phyloP scores from a whole-genome alignment of 2,329 filamentous ascomycete genomes.

The Amesomyces nigricolor region DNA sequence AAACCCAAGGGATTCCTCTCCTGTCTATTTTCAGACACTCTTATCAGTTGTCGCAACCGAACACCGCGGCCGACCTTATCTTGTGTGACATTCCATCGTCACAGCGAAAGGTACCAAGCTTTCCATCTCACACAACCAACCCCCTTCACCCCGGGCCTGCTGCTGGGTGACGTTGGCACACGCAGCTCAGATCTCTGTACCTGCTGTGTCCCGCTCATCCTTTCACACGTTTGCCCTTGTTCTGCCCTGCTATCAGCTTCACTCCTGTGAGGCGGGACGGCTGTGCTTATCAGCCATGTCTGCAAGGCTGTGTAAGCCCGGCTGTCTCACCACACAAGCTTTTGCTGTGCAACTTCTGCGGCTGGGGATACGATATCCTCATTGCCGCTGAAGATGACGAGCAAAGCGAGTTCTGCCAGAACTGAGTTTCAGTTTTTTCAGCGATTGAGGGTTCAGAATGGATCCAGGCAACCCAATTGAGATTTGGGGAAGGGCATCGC shows the following conservation, averaged over 20 bases:
- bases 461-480: background rate
- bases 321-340: background rate
- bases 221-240: background rate
- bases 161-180: constrained; percentile 12
- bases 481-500: background rate
- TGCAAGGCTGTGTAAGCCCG: constrained; percentile 4
- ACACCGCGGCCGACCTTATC: constrained; percentile 21
- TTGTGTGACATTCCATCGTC: constrained; percentile 18
- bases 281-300: constrained; percentile 10
- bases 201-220: background rate
- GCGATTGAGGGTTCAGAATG: too few relatives aligned
- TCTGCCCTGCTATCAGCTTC: background rate
- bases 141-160: constrained; percentile 4
- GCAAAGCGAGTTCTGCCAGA: background rate
- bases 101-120: constrained; percentile 15
- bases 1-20: background rate
- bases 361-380: too few relatives aligned
- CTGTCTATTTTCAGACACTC: constrained; percentile 21
- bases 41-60: constrained; percentile 22
- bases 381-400: background rate
- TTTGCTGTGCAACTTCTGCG: background rate
- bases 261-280: background rate
- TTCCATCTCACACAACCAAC: background rate
- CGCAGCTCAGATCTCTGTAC: background rate
- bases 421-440: too few relatives aligned